Evolutionary conservation across 2,329 filamentous ascomycete species (phyloP).

Genomic region (Colletotrichum australisinense): DNA sequence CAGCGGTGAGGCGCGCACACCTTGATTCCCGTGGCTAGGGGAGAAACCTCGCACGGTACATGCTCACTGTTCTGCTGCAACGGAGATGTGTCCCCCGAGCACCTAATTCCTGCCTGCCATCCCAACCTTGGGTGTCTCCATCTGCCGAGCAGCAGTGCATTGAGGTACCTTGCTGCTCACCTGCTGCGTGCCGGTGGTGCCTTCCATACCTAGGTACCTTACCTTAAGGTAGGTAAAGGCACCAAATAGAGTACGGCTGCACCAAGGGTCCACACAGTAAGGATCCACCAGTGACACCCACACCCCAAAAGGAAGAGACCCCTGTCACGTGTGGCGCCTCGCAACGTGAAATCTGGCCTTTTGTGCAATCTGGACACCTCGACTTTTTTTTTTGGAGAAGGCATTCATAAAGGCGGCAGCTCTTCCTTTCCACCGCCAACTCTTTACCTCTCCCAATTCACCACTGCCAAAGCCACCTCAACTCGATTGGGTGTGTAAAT

Average conservation of each 20-base stretch:
- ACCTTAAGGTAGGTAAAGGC: background rate
- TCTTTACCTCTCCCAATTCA: slow-evolving; percentile 24
- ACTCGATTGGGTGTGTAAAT: slow-evolving; percentile 31
- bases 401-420: slow-evolving; percentile 50
- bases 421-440: slow-evolving; percentile 40
- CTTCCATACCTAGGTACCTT: background rate
- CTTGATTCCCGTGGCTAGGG: slow-evolving; percentile 26
- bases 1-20: slow-evolving; percentile 30
- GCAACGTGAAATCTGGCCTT: slow-evolving; percentile 62
- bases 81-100: slow-evolving; percentile 27
- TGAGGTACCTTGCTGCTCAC: background rate
- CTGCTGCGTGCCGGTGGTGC: background rate
- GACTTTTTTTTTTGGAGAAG: slow-evolving; percentile 48
- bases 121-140: background rate
- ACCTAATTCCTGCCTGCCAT: background rate
- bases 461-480: slow-evolving; percentile 33
- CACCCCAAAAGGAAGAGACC: slow-evolving; percentile 25
- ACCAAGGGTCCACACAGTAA: slow-evolving; percentile 37
- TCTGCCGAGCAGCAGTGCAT: background rate
- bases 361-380: slow-evolving; percentile 58
- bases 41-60: slow-evolving; percentile 8
- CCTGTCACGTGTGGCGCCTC: slow-evolving; percentile 45
- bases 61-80: slow-evolving; percentile 4
- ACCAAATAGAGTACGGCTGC: background rate
- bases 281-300: slow-evolving; percentile 14